Evolutionary conservation across 768 basidiomycete species (phyloP).

Genomic region (Pleurotus cornucopiae): DNA sequence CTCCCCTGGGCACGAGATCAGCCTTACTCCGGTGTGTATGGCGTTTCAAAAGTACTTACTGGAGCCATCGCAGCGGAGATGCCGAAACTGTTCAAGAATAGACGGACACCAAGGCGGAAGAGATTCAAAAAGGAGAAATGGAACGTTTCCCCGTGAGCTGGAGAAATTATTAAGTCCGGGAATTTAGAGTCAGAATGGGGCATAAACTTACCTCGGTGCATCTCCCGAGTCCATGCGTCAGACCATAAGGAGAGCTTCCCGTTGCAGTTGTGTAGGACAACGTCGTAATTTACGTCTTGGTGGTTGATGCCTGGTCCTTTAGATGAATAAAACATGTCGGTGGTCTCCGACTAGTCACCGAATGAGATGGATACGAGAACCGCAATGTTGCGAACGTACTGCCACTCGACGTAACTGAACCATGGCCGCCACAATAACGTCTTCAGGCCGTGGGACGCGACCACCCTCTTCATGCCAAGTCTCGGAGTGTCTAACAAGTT

Average conservation of each 20-base stretch:
- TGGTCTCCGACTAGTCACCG: conserved; percentile 62
- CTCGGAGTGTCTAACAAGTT: conserved; percentile 63
- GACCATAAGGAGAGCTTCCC: conserved; percentile 69
- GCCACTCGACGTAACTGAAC: conserved; percentile 75
- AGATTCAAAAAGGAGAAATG: conserved; percentile 72
- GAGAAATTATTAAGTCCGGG: conserved; percentile 9
- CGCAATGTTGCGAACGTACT: conserved; percentile 37
- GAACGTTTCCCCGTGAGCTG: conserved; percentile 71
- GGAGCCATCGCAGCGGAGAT: conserved; percentile 60
- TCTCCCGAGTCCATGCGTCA: conserved; percentile 66
- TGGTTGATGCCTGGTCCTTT: conserved; percentile 38
- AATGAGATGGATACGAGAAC: not conserved
- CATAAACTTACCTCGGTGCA: conserved; percentile 54
- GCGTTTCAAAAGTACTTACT: conserved; percentile 29
- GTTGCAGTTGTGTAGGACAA: conserved; percentile 70
- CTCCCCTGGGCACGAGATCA: conserved; percentile 36
- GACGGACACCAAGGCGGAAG: conserved; percentile 73
- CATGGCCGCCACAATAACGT: conserved; percentile 76
- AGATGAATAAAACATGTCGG: conserved; percentile 64
- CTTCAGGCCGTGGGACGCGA: conserved; percentile 61
- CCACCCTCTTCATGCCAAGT: conserved; percentile 69
- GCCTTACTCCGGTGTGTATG: too few relatives aligned
- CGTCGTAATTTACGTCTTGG: conserved; percentile 70
- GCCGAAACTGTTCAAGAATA: conserved; percentile 84
- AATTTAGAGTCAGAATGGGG: conserved; percentile 5